Evolutionary conservation across 768 basidiomycete genomes (phyloP).

Genomic region (Roridomyces roridus): DNA sequence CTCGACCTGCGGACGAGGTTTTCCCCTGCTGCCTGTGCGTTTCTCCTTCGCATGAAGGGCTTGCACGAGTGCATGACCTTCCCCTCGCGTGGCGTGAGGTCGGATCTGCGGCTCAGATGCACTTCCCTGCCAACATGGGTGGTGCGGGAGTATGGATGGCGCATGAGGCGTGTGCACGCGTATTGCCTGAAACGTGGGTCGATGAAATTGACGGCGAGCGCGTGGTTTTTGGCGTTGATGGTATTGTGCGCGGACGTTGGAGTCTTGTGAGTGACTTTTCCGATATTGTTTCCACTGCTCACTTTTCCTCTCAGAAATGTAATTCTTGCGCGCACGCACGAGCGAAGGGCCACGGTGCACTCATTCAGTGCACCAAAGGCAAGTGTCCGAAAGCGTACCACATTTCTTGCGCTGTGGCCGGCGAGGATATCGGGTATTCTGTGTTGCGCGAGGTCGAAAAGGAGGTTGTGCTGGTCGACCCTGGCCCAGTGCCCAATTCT

Average conservation of each 20-base stretch:
- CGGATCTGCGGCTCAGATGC: constrained; percentile 40
- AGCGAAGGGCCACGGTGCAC: constrained; percentile 75
- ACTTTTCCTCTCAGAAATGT: constrained; percentile 73
- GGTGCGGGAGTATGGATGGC: constrained; percentile 69
- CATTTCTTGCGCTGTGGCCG: constrained; percentile 83
- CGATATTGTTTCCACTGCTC: background rate
- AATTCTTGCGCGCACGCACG: constrained; percentile 76
- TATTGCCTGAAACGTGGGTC: constrained; percentile 93
- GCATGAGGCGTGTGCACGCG: constrained; percentile 79
- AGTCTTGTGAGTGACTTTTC: constrained; percentile 65
- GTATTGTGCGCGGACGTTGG: constrained; percentile 92
- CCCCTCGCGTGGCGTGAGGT: constrained; percentile 62
- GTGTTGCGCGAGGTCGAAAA: constrained; percentile 79
- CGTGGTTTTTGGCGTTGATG: constrained; percentile 84
- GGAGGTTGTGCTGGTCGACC: constrained; percentile 73
- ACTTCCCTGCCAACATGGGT: constrained; percentile 25
- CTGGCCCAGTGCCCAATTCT: constrained; percentile 26
- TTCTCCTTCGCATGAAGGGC: constrained; percentile 54
- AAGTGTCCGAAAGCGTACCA: constrained; percentile 95
- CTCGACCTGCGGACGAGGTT: constrained; percentile 52
- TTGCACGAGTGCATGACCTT: constrained; percentile 73
- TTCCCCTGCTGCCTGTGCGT: constrained; percentile 78
- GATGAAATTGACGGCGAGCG: constrained; percentile 61
- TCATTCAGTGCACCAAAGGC: constrained; percentile 92
- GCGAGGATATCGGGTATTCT: constrained; percentile 62